Conservation (phyloP, 768 basidiomycete genomes). For the Rhodotorula babjevae region DNA sequence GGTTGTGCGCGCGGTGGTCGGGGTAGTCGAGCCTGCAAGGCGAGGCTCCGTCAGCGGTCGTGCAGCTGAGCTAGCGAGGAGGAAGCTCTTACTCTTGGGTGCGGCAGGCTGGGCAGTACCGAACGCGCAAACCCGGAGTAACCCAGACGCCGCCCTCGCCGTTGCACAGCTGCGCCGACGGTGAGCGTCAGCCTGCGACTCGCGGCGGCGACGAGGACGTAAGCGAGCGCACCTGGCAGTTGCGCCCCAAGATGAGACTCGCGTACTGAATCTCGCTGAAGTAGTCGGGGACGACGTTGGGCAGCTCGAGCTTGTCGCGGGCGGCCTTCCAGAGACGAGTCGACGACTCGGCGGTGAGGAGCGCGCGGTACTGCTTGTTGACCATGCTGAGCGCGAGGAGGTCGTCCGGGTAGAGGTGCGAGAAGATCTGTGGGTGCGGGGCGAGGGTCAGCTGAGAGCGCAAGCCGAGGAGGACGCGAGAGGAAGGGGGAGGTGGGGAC, state of each 20-base stretch:
- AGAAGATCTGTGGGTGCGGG: slow-evolving; percentile 5
- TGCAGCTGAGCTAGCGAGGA: no score
- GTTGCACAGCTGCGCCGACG: no score
- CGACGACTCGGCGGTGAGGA: neutral
- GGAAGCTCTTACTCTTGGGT: no score
- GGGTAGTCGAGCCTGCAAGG: no score
- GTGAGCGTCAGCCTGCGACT: no score
- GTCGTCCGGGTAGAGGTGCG: slow-evolving; percentile 42
- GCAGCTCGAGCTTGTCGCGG: neutral
- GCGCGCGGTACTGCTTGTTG: slow-evolving; percentile 1
- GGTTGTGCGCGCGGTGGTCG: neutral
- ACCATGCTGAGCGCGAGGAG: slow-evolving; percentile 9
- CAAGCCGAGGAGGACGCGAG: no score
- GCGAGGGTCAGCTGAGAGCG: neutral
- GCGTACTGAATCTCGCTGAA: neutral
- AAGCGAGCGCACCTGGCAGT: neutral
- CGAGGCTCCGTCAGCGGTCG: no score
- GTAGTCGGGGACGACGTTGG: neutral
- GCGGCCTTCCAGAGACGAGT: neutral
- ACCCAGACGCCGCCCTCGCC: no score
- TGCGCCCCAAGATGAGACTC: neutral
- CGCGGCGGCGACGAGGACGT: no score
- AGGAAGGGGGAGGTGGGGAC: no score
- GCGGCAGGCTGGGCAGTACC: no score
- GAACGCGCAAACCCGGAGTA: no score